Evolutionary conservation across 208 protist genomes (phyloP), one percentile per base, ranked within the genome.

Genomic region (Herpetomonas tarakana): DNA sequence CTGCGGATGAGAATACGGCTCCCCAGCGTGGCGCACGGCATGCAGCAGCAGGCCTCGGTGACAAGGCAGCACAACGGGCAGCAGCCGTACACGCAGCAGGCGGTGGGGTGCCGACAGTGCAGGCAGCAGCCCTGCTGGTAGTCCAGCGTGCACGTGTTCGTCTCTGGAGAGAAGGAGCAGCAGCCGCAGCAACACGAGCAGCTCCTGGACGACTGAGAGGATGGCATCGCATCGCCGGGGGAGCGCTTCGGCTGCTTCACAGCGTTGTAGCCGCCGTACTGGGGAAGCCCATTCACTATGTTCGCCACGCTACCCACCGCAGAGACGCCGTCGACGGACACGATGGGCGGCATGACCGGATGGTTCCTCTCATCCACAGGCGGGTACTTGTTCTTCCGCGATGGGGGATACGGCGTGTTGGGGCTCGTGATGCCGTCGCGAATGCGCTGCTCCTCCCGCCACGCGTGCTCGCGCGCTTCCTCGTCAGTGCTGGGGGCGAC

Each of bases 1-100:
- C 72, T 68, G 1, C 73, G 77, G 16, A 80, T 62, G 21, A 84
- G 73, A 27, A 77, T 62, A 11, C 77, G 77, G 54, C 80, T 84
- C 4, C 64, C 69, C 50, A 74, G 67, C 24, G 75, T 53, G n/a
- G 77, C 73, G 59, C 77, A 84, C 3, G 73, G 73, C 47, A 77
- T 46, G 52, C 73, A 80, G 56, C 41, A 80, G 47, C 68, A 74
- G 56, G 68, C 47, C 66, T 84, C 77, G 45, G 60, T 68, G 46
- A 49, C 63, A n/a, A 84, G 38, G 47, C 73, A 80, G 39, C 68
- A 73, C 16, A 68, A 45, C 0, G 71, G 66, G 30, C 60, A 76
- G 58, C 51, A 26, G 12, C 35, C 35, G 35, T 6, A 18, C 47
- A 71, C 60, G 53, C 68, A 73, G 65, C 64, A 66, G 19, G 63